Evolutionary conservation across 345 rosid species (phyloP).

Genomic region (Cardamine chenopodiifolia): DNA sequence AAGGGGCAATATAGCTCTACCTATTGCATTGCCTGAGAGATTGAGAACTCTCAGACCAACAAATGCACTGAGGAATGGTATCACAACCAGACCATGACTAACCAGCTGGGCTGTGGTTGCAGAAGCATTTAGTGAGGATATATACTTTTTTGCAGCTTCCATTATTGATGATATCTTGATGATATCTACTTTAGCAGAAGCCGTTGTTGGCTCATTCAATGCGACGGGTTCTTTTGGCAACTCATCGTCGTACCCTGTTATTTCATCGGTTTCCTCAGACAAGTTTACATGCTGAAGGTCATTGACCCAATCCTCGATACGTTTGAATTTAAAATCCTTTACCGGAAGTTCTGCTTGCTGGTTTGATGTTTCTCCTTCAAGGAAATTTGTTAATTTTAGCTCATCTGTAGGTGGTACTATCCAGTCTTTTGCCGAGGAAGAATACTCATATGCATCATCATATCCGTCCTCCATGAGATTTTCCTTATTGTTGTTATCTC

Average conservation of each 20-base stretch:
- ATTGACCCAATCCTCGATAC: slow-evolving; percentile 83
- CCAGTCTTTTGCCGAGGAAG: slow-evolving; percentile 70
- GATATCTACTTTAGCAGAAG: slow-evolving; percentile 52
- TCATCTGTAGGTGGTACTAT: slow-evolving; percentile 65
- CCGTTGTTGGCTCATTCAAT: slow-evolving; percentile 37
- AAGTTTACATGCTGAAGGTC: slow-evolving; percentile 71
- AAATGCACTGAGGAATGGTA: slow-evolving; percentile 84
- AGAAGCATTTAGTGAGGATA: slow-evolving; percentile 66
- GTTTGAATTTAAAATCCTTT: slow-evolving; percentile 72
- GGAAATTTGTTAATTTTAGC: slow-evolving; percentile 39
- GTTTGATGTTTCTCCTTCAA: slow-evolving; percentile 53
- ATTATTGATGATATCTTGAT: slow-evolving; percentile 58
- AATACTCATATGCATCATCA: slow-evolving; percentile 58
- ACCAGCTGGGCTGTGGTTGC: slow-evolving; percentile 79
- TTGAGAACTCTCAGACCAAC: slow-evolving; percentile 76
- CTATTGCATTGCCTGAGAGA: slow-evolving; percentile 88
- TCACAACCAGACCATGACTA: slow-evolving; percentile 66
- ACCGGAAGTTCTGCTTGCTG: slow-evolving; percentile 51
- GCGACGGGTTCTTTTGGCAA: slow-evolving; percentile 43
- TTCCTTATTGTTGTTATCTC: slow-evolving; percentile 46
- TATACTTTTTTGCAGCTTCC: slow-evolving; percentile 80
- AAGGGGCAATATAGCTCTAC: slow-evolving; percentile 46
- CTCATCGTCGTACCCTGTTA: slow-evolving; percentile 41
- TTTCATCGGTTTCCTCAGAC: slow-evolving; percentile 56
- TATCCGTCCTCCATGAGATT: slow-evolving; percentile 49